Evolutionary conservation across 345 rosid species (phyloP), one percentile per base, ranked within the genome.

Genomic region (Dipteronia sinensis): DNA sequence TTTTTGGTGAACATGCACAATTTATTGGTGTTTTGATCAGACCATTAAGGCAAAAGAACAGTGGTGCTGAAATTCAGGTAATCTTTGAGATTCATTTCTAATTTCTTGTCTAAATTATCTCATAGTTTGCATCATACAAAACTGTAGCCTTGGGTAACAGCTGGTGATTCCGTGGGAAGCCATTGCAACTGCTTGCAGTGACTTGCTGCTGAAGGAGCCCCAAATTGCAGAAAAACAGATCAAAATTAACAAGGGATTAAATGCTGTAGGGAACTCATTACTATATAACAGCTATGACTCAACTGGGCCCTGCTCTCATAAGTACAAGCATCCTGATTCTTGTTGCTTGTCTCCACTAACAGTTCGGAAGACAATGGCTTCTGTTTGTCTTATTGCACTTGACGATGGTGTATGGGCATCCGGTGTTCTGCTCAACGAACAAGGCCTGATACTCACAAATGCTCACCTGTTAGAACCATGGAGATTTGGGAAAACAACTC

Each of bases 141-240:
- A 86, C 76, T 88, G 84, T 96, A 90, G 97, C 88, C 85, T 96
- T 92, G 86, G 98, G 86, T 92, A 86, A 89, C 97, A 91, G 99
- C 94, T 92, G 85, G 90, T 96, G 97, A 93, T 96, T 86, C 98
- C 98, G 3, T 96, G 98, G 98, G 95, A 89, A 83, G 97, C 97
- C 89, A 88, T 96, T 86, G 89, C 94, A 86, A 80, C 90, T 87
- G 93, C 97, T 88, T 91, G 92, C 83, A 82, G 88, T 80, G 87
- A 88, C 88, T 87, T 91, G 79, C 93, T 94, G 86, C 88, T 83
- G 85, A 86, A 90, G 86, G 87, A 85, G 86, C 86, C 95, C 75
- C 84, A 79, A 77, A 82, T 63, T 73, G 90, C 76, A 68, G 90
- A 84, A 76, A 86, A 83, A 87, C 84, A 76, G 82, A 71, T 79